Base-by-base conservation (phyloP, 1,284 basidiomycete species). In the Puccinia triticina region DNA sequence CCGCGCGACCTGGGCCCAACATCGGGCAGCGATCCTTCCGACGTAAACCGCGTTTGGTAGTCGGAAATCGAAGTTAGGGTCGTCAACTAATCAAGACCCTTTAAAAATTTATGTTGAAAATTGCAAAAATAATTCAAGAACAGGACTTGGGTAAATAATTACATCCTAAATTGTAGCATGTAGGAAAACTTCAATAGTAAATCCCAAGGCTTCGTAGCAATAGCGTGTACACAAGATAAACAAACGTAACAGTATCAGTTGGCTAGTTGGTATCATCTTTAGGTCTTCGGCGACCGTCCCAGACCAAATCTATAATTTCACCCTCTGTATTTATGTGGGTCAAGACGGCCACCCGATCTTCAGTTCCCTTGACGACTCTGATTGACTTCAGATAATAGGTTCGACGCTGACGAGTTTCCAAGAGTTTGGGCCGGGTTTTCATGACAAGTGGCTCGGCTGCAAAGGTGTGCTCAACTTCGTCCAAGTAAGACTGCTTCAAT, bases 311-410 rank as follows among this genome's bases (percentile, higher is more conserved):
- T 23, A 85, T 78, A 7, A 77, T 34, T 74, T 85, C 84, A 34
- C 84, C 84, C 43, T 85, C 84, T 16, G 83, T 74, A 73, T 85
- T 85, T 78, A 83, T 83, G 82, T 85, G 85, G 59, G 84, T 83
- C 64, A 85, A 67, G 29, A 82, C 75, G 18, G 82, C 80, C 48
- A 85, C 77, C 43, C 66, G 66, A 34, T 69, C 23, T 7, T 61
- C 26, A 18, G 29, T 50, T 34, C 40, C 46, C 32, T 26, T 12
- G 48, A 37, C 21, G 23, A 50, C 34, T 40, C 83, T 81, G 0
- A 85, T 83, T n/a, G 75, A 74, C 14, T 83, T 77, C 73, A 85
- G 43, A 80, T 85, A 85, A 82, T 85, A 85, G 0, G 84, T 85
- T 11, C 83, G 83, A 59, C 84, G 84, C 26, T 85, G 84, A 66